Evolutionary conservation across 768 basidiomycete species (phyloP).

Genomic region (Leccinum subgranulosum): DNA sequence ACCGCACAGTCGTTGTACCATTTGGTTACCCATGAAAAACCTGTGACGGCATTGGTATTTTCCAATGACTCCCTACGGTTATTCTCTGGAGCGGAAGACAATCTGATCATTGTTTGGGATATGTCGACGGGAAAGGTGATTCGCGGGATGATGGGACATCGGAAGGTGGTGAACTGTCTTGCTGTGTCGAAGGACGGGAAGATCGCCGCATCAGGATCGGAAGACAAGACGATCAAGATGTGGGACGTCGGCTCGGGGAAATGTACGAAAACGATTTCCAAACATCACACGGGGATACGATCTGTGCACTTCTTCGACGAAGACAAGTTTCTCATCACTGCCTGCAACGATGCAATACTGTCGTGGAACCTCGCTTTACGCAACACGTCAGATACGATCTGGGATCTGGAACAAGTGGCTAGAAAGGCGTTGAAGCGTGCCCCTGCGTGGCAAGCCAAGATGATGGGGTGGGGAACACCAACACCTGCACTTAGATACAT

Average conservation of each 20-base stretch:
- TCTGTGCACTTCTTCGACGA: slow-evolving; percentile 12
- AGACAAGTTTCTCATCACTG: no score
- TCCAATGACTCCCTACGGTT: no score
- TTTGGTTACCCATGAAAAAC: no score
- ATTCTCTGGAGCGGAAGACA: no score
- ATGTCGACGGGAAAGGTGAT: slow-evolving; percentile 10
- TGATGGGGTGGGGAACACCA: slow-evolving; percentile 4
- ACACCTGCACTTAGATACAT: neutral
- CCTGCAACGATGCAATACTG: no score
- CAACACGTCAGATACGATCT: no score
- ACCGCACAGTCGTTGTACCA: no score
- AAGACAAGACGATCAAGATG: slow-evolving; percentile 23
- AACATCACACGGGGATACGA: slow-evolving; percentile 9
- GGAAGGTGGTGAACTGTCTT: slow-evolving; percentile 11
- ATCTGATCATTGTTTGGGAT: slow-evolving; percentile 25
- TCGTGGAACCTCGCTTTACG: no score
- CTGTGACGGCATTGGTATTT: no score
- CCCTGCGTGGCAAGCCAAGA: slow-evolving; percentile 7
- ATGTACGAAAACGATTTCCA: slow-evolving; percentile 12
- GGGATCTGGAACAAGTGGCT: neutral
- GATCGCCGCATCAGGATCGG: slow-evolving; percentile 20
- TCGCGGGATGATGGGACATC: slow-evolving; percentile 22
- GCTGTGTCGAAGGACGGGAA: slow-evolving; percentile 19
- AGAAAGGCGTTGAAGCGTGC: neutral
- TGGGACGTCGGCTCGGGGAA: slow-evolving; percentile 21